Conservation (phyloP, 1,284 basidiomycete species). For the Pisolithus thermaeus region DNA sequence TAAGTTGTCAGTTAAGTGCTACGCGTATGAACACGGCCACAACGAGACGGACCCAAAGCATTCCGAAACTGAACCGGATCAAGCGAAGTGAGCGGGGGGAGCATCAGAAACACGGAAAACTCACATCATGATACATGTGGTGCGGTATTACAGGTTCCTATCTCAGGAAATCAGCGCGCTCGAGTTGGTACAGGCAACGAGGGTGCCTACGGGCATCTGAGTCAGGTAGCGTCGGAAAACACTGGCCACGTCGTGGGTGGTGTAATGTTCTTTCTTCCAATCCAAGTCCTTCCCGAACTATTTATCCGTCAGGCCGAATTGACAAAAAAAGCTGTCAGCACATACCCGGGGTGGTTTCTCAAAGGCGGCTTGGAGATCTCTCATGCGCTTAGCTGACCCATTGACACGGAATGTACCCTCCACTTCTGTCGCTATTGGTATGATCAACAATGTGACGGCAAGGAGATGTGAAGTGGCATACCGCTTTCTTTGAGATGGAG, state of each 20-base stretch:
- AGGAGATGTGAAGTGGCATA: slow-evolving; percentile 26
- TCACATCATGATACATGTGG: slow-evolving; percentile 80
- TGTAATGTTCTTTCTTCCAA: slow-evolving; percentile 83
- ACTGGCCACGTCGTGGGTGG: slow-evolving; percentile 93
- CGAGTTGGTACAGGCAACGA: slow-evolving; percentile 10
- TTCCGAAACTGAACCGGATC: slow-evolving; percentile 65
- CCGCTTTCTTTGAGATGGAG: slow-evolving; percentile 89
- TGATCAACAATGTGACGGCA: slow-evolving; percentile 3
- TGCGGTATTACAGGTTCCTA: slow-evolving; percentile 89
- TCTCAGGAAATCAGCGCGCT: not conserved
- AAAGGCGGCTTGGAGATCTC: slow-evolving; percentile 88
- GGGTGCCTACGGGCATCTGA: slow-evolving; percentile 84
- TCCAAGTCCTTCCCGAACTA: slow-evolving; percentile 92
- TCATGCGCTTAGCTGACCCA: slow-evolving; percentile 92
- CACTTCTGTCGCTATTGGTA: slow-evolving; percentile 76
- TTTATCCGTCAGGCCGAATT: slow-evolving; percentile 1
- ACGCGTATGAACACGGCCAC: slow-evolving; percentile 2
- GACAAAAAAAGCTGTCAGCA: slow-evolving; percentile 11
- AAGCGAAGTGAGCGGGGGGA: slow-evolving; percentile 14
- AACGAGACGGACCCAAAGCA: slow-evolving; percentile 52
- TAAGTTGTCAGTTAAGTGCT: not conserved
- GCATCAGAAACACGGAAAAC: slow-evolving; percentile 26
- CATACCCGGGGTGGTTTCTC: slow-evolving; percentile 83
- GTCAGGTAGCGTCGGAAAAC: slow-evolving; percentile 95
- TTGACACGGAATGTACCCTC: slow-evolving; percentile 93